Conservation (phyloP, 306 rosid genomes). For the Canavalia gladiata region DNA sequence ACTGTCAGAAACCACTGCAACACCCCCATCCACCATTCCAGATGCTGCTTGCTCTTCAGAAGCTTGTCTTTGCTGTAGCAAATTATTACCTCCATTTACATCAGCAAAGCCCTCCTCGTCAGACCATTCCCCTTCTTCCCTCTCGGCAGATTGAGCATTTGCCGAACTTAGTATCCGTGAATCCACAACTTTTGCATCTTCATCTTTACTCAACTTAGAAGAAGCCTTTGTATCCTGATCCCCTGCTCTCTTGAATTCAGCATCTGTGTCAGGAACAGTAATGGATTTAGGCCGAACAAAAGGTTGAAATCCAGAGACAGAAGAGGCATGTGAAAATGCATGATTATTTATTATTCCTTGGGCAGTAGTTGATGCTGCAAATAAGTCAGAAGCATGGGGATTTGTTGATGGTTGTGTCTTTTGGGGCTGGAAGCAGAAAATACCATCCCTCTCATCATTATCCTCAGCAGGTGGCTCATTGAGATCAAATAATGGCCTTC, state of each 20-base stretch:
- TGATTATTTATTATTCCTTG: constrained; percentile 73
- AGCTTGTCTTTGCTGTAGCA: constrained; percentile 58
- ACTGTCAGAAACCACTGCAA: constrained; percentile 57
- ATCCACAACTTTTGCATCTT: constrained; percentile 56
- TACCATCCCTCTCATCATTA: constrained; percentile 68
- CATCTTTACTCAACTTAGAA: constrained; percentile 55
- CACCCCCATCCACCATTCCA: constrained; percentile 53
- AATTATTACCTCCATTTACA: constrained; percentile 59
- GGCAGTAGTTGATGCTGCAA: constrained; percentile 61
- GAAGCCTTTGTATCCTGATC: constrained; percentile 54
- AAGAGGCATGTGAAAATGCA: constrained; percentile 88
- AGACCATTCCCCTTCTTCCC: constrained; percentile 99
- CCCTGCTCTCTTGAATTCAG: constrained; percentile 58
- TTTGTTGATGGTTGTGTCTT: constrained; percentile 75
- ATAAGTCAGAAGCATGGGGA: constrained; percentile 60
- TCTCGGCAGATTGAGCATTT: constrained; percentile 64
- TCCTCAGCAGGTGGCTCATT: constrained; percentile 94
- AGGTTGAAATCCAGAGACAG: constrained; percentile 94
- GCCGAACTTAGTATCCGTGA: constrained; percentile 48
- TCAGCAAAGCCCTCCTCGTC: constrained; percentile 83
- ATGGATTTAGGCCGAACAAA: constrained; percentile 74
- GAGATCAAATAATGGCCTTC: constrained; percentile 92
- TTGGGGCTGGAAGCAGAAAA: constrained; percentile 67
- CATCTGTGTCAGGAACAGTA: constrained; percentile 57
- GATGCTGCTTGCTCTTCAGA: constrained; percentile 58